Conservation (phyloP, 2,329 filamentous ascomycete genomes). For the Helminthosporium solani region DNA sequence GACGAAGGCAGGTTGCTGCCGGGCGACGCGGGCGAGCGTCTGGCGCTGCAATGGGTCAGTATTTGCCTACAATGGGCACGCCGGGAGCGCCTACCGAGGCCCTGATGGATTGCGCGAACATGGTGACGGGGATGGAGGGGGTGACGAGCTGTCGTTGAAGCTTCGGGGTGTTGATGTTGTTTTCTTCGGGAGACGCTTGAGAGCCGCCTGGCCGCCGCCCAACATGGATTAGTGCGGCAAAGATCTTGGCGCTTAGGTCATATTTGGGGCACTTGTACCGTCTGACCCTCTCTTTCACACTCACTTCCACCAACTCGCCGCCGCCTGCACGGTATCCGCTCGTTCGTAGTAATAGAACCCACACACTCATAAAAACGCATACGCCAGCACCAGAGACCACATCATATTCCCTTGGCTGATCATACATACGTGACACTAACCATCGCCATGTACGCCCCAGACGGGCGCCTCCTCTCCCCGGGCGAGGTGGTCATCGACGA, state of each 20-base stretch:
- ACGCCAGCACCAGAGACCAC: constrained; percentile 2
- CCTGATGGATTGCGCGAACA: constrained; percentile 63
- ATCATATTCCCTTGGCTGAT: neutral
- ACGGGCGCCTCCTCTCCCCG: constrained; percentile 42
- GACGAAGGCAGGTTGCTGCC: constrained; percentile 56
- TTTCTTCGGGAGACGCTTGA: constrained; percentile 14
- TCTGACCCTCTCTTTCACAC: constrained; percentile 5
- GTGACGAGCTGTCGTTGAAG: constrained; percentile 34
- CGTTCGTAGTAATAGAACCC: constrained; percentile 16
- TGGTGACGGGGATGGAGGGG: constrained; percentile 42
- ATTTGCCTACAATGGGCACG: constrained; percentile 9
- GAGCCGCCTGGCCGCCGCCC: constrained; percentile 16
- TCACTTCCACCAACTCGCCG: constrained; percentile 18
- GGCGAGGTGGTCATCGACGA: constrained; percentile 47
- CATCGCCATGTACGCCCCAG: constrained; percentile 2
- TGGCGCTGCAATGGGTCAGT: constrained; percentile 54
- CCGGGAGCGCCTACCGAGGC: constrained; percentile 54
- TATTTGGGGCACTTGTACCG: neutral
- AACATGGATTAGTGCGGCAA: constrained; percentile 19
- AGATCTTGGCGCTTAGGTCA: constrained; percentile 1
- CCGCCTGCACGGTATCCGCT: constrained; percentile 12
- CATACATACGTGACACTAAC: constrained; percentile 6
- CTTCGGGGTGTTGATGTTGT: constrained; percentile 27
- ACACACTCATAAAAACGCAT: constrained; percentile 1
- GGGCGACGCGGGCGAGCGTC: constrained; percentile 60